Conservation (phyloP, 2,329 filamentous ascomycete genomes). For the Daldinia sp. region DNA sequence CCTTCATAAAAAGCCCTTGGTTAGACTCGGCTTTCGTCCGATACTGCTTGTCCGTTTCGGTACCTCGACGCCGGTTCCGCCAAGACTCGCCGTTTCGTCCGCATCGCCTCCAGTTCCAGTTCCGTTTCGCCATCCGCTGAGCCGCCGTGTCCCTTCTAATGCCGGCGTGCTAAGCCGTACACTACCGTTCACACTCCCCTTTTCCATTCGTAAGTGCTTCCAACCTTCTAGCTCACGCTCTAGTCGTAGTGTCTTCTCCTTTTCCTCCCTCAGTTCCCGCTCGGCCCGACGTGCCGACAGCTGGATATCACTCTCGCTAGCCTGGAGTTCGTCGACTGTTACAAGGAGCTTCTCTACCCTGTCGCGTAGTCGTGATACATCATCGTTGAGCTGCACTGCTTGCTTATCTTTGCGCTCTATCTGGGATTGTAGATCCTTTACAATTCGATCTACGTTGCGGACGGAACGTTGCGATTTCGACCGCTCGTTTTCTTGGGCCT, state of each 20-base stretch:
- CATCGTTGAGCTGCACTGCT: constrained; percentile 80
- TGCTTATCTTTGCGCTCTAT: constrained; percentile 94
- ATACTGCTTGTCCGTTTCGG: constrained; percentile 73
- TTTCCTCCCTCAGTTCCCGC: constrained; percentile 87
- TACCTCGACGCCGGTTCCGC: constrained; percentile 57
- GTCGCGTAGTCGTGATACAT: constrained; percentile 84
- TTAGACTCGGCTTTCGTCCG: constrained; percentile 71
- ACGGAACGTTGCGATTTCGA: constrained; percentile 85
- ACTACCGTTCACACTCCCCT: constrained; percentile 49
- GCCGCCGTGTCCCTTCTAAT: constrained; percentile 43
- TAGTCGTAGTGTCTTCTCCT: constrained; percentile 80
- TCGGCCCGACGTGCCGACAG: constrained; percentile 85
- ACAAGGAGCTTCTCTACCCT: constrained; percentile 88
- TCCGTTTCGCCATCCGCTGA: constrained; percentile 63
- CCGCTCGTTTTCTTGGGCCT: constrained; percentile 80
- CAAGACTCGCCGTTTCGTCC: constrained; percentile 47
- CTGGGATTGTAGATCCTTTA: constrained; percentile 91
- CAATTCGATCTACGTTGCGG: constrained; percentile 90
- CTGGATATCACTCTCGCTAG: constrained; percentile 82
- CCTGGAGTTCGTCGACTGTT: constrained; percentile 93
- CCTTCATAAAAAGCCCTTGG: constrained; percentile 76
- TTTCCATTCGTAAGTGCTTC: constrained; percentile 79
- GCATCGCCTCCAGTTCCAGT: constrained; percentile 49
- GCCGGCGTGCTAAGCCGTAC: constrained; percentile 42
- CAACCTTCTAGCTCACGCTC: constrained; percentile 87